These are phyloP conservation scores for Penicillium argentinense DNA, from an alignment of 495 filamentous ascomycete genomes.

Conservation along the genomic window DNA sequence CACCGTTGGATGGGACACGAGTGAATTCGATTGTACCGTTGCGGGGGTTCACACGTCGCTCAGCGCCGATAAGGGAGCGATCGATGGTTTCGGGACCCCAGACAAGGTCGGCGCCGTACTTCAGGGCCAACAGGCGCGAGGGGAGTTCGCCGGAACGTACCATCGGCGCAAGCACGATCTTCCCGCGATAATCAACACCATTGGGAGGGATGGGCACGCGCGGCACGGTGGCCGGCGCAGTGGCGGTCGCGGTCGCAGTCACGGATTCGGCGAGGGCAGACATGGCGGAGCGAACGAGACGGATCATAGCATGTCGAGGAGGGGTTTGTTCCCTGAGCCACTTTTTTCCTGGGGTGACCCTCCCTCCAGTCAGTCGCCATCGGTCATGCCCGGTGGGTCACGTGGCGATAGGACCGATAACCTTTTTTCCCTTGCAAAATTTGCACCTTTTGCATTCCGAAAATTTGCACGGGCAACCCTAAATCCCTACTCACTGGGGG, in stretches of 20 bases:
- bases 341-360: slow-evolving; percentile 8
- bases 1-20: slow-evolving; percentile 67
- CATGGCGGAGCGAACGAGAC: slow-evolving; percentile 52
- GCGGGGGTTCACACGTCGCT: slow-evolving; percentile 67
- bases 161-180: slow-evolving; percentile 95
- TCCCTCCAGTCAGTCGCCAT: neutral
- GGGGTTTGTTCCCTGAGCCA: neutral
- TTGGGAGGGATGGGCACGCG: slow-evolving; percentile 80
- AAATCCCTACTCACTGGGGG: no score
- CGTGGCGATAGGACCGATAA: slow-evolving; percentile 31
- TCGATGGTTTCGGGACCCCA: slow-evolving; percentile 98
- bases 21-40: slow-evolving; percentile 81
- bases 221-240: slow-evolving; percentile 19
- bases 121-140: slow-evolving; percentile 78
- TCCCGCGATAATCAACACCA: slow-evolving; percentile 90
- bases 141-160: slow-evolving; percentile 94
- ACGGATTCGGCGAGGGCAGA: slow-evolving; percentile 45
- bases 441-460: no score
- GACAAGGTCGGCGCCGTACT: slow-evolving; percentile 95
- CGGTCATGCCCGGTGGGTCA: slow-evolving; percentile 21
- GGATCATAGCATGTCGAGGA: slow-evolving; percentile 45
- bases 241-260: slow-evolving; percentile 1
- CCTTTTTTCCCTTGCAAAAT: no score
- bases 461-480: no score
- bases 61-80: slow-evolving; percentile 81